Conservation (phyloP, 306 rosid species). For the Erythrophleum fordii region DNA sequence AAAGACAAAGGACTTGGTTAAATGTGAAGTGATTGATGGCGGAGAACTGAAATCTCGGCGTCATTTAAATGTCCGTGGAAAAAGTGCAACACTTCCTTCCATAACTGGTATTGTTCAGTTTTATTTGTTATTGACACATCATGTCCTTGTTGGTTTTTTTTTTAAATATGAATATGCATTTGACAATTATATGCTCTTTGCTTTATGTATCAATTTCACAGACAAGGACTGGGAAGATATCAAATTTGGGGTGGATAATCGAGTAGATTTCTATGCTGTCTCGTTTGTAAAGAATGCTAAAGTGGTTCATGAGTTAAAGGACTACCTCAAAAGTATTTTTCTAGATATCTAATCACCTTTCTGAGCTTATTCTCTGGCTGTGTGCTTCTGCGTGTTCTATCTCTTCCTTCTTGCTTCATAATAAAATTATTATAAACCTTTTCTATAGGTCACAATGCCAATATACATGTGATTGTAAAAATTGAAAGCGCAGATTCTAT, state of each 20-base stretch:
- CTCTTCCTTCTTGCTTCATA: conserved; percentile 21
- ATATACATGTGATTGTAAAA: conserved; percentile 85
- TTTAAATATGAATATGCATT: conserved; percentile 5
- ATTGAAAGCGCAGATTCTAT: conserved; percentile 98
- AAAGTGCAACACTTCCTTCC: conserved; percentile 96
- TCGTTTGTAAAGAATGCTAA: conserved; percentile 92
- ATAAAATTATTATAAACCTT: conserved; percentile 33
- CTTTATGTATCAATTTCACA: conserved; percentile 44
- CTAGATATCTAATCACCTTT: conserved; percentile 37
- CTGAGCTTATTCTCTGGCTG: conserved; percentile 10
- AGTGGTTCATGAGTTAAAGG: conserved; percentile 87
- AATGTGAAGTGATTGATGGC: conserved; percentile 85
- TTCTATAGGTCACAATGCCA: conserved; percentile 72
- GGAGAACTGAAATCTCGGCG: conserved; percentile 96
- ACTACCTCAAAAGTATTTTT: conserved; percentile 73
- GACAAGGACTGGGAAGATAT: conserved; percentile 99
- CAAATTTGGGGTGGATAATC: conserved; percentile 94
- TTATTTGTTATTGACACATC: not conserved
- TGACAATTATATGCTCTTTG: conserved; percentile 20
- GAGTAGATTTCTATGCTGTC: conserved; percentile 95
- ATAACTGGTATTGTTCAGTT: conserved; percentile 68
- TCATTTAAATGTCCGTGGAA: conserved; percentile 95
- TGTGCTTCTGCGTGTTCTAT: not conserved
- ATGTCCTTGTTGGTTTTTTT: not conserved
- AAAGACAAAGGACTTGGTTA: conserved; percentile 74